Evolutionary conservation across 371 early-diverging fungal genomes (phyloP), one percentile per base, ranked within the genome.

Genomic region (Umbelopsis sp.): DNA sequence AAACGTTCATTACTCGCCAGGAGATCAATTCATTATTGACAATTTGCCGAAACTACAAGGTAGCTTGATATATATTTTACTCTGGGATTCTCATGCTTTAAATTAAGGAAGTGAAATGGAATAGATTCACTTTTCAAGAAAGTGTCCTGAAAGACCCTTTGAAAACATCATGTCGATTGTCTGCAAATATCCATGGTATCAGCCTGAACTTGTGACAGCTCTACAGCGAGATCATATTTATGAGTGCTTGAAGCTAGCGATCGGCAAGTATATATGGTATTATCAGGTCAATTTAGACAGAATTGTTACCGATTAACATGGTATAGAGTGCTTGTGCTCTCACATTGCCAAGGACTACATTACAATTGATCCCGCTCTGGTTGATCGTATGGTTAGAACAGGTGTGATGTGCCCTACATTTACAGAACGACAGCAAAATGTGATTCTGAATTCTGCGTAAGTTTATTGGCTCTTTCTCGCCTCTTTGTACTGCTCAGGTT

Each of bases 191-290:
- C 89, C 90, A 4, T 89, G 88, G 89, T 84, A 89, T 46, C 77
- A 83, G 48, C 76, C 81, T 0, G 68, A 81, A 3, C 72, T 79
- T 5, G 74, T 89, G 20, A 73, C 82, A 0, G 85, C 85, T 0
- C 69, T 88, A 29, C 91, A 91, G 53, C 74, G 91, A 7, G 90
- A 91, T 66, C 89, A 89, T 66, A 75, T 91, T 24, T 91, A 89
- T 68, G 91, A 91, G 67, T 80, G 88, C 65, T 70, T 84, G 44
- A 91, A 91, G 66, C 72, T 67, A 11, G 70, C 74, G 32, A 74
- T 75, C 46, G 69, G 75, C 71, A 66, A 18, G 44, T 22, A 20
- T 20, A 41, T 20, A 41, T 41, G 41, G 6, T 48, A 18, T 11
- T 8, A 57, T 10, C 16, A 16, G 7, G 29, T 46, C 12, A 32